phyloP scores from a whole-genome alignment of 2,329 filamentous ascomycete species.

The Talaromyces verruculosus region DNA sequence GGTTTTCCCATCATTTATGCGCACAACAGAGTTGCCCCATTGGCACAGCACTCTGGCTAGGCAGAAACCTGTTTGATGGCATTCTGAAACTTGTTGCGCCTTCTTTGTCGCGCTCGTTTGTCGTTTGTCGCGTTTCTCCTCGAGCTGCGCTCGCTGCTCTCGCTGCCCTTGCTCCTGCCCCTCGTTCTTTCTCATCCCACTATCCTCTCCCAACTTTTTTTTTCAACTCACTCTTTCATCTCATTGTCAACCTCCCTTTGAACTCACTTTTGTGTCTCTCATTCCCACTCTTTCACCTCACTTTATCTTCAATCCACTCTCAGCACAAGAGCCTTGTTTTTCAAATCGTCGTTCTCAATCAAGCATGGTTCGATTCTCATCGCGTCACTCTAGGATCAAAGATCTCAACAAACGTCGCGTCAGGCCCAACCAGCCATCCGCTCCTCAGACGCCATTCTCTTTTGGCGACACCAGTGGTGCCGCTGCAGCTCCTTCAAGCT shows the following conservation, averaged over 20 bases:
- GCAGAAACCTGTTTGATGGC: neutral
- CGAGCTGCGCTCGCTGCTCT: neutral
- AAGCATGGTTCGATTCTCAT: conserved; percentile 12
- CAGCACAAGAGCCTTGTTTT: neutral
- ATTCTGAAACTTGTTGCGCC: neutral
- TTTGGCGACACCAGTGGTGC: conserved; percentile 34
- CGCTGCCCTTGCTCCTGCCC: neutral
- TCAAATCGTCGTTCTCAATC: neutral
- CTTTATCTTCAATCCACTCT: neutral
- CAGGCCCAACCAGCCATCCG: conserved; percentile 24
- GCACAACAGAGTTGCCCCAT: neutral
- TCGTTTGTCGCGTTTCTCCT: neutral
- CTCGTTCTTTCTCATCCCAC: neutral
- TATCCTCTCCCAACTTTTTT: neutral
- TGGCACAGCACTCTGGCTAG: neutral
- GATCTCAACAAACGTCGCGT: conserved; percentile 30
- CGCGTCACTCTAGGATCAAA: conserved; percentile 31
- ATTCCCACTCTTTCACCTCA: neutral
- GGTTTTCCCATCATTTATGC: neutral
- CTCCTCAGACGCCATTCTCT: conserved; percentile 27
- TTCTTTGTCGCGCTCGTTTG: neutral
- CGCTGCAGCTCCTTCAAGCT: conserved; percentile 27
- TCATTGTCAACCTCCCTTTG: neutral
- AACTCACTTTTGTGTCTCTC: neutral
- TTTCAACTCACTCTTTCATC: neutral